Base-by-base conservation (phyloP, 2,329 filamentous ascomycete genomes). In the Aspergillus sp. region DNA sequence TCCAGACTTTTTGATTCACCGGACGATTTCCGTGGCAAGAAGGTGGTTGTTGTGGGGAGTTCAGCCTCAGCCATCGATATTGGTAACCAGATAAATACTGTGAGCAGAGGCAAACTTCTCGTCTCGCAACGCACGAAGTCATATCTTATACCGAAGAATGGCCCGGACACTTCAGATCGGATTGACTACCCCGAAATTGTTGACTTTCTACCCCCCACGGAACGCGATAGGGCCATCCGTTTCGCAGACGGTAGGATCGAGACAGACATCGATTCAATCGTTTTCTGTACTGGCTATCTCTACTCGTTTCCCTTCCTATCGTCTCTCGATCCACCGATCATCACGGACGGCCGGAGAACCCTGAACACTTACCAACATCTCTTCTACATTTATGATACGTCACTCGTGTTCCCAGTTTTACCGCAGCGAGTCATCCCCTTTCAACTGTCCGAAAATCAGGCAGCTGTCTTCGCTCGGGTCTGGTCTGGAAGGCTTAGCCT, bases 271-370 rank as follows among this genome's bases (percentile, higher is more conserved):
- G 92, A 96, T 63, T 81, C 83, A 1, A 75, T 96, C 5, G 68
- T 97, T 24, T 96, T 93, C 70, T 92, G 89, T 68, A 96, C 93
- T 0, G 93, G 93, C 0, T 97, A 95, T 64, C 82, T 95, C 51
- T 96, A 89, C 72, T 85, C 86, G 4, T 88, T 88, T 52, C 90
- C 91, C 0, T 96, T 96, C 64, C 67, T 86, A 3, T 68, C 71
- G 2, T 67, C 68, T 0, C 64, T 83, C 3, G 49, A 69, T 1
- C 79, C 84, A 0, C 76, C 82, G 0, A 66, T 90, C 2, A 79
- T 92, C 50, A 85, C 82, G 0, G 81, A 84, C 50, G 92, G 92
- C 1, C 81, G 80, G 32, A 81, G 88, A 24, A 85, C 92, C 1
- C 77, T 85, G 55, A 84, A 87, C 32, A 73, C 92, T 3, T 96